Evolutionary conservation across 208 protist genomes (phyloP), one percentile per base, ranked within the genome.

Genomic region (Porcisia deanei): DNA sequence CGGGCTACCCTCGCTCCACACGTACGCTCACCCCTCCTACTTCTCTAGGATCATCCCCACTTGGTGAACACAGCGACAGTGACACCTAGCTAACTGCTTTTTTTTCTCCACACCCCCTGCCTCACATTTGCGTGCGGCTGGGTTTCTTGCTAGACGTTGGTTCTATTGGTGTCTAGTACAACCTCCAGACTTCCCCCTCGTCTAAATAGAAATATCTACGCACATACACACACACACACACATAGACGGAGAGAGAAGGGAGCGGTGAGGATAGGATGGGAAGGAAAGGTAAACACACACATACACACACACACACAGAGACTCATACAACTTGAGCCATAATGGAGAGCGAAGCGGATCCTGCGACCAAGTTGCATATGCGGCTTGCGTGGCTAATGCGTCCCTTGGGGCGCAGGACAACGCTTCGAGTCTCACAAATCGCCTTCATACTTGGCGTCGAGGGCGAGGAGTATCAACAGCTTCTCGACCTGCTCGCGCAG

Each of bases 341-440:
- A 66, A 91, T 88, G 80, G 86, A 93, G 66, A 82, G 76, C 55
- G 85, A 88, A 18, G 72, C 79, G 37, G 86, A 91, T 20, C 75
- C 68, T 0, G 66, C 76, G 3, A 69, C 73, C 3, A 78, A 77
- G 61, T n/a, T 90, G 49, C 81, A 84, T 16, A 83, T 77, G 39
- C 80, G 79, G 3, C 75, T 89, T 16, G 60, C 84, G 7, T 83
- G 88, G 75, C 74, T 92, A 10, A 39, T 92, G 43, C 71, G 75
- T 14, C 61, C 59, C 6, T 83, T 82, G 45, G 86, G 76, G 41
- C 80, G 75, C 34, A 25, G 72, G 37, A 66, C 64, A 39, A 75
- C 81, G 43, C 71, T 93, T 20, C 77, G 75, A 39, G 74, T 89
- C 4, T 74, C 80, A 22, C 86, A 93, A 59, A 65, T 90, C 25